Conservation (phyloP, 192 early-diverging fungal genomes). For the Coemansia sp. region DNA sequence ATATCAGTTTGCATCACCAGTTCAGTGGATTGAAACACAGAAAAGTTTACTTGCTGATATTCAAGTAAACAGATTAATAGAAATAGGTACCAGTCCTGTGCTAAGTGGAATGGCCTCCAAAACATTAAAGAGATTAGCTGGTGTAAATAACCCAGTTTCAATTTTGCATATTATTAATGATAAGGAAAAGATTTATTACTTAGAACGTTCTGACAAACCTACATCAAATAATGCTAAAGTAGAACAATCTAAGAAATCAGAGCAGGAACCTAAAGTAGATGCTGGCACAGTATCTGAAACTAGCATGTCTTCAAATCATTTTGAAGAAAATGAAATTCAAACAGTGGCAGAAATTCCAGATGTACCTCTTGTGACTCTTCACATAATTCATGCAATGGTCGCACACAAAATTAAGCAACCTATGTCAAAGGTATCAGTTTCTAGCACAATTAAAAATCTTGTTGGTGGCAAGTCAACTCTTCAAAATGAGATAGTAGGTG, state of each 20-base stretch:
- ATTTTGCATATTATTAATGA: slow-evolving; percentile 21
- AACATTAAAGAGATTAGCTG: neutral
- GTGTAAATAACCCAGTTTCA: neutral
- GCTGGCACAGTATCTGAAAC: no score
- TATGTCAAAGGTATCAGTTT: slow-evolving; percentile 64
- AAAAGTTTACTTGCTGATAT: slow-evolving; percentile 75
- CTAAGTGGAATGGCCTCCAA: slow-evolving; percentile 84
- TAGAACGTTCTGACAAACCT: slow-evolving; percentile 2
- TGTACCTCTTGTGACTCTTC: slow-evolving; percentile 68
- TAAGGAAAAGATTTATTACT: slow-evolving; percentile 15
- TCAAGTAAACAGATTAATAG: slow-evolving; percentile 79
- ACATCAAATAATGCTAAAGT: neutral
- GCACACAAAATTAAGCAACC: slow-evolving; percentile 91
- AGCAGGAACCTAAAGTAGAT: neutral
- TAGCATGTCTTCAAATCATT: neutral
- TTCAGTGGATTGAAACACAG: slow-evolving; percentile 95
- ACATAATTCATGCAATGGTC: slow-evolving; percentile 73
- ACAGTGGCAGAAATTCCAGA: slow-evolving; percentile 54
- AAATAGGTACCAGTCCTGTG: slow-evolving; percentile 84
- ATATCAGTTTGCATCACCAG: slow-evolving; percentile 90
- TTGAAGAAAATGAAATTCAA: slow-evolving; percentile 48
- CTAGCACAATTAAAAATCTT: slow-evolving; percentile 75
- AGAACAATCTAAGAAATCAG: neutral
- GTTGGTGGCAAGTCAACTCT: slow-evolving; percentile 91
- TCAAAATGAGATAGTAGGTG: slow-evolving; percentile 95